Evolutionary conservation across 2,329 filamentous ascomycete species (phyloP).

Genomic region (Aspergillus fumigatus): DNA sequence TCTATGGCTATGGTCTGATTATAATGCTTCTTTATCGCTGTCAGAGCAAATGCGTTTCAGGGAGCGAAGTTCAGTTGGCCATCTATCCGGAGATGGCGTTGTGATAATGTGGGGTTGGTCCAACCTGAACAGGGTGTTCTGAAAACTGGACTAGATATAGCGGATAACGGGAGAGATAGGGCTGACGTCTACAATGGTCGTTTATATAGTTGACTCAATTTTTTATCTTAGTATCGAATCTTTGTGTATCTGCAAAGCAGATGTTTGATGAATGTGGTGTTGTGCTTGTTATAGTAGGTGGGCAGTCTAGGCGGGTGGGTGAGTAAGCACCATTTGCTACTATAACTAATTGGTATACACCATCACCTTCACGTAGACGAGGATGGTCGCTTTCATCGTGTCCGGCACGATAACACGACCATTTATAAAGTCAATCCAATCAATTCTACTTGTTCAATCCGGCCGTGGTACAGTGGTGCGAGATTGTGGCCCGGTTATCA

Average conservation of each 20-base stretch:
- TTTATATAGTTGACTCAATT: not conserved
- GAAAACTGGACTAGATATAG: not conserved
- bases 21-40: not conserved
- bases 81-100: not conserved
- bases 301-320: too few species aligned
- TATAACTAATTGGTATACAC: too few species aligned
- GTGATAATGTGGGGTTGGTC: not conserved
- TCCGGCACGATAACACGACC: too few species aligned
- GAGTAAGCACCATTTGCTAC: too few species aligned
- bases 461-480: too few species aligned
- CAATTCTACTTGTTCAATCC: too few species aligned
- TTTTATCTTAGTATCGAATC: not conserved
- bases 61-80: not conserved
- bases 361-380: too few species aligned
- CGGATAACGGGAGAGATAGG: not conserved
- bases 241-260: not conserved
- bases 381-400: too few species aligned
- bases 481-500: too few species aligned
- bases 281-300: too few species aligned
- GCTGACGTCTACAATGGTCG: not conserved
- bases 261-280: not conserved
- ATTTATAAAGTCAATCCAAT: too few species aligned
- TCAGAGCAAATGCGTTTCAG: not conserved
- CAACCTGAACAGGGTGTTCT: not conserved
- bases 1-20: not conserved